Evolutionary conservation across 2,329 filamentous ascomycete species (phyloP), one percentile per base, ranked within the genome.

Genomic region (Nemania serpens): DNA sequence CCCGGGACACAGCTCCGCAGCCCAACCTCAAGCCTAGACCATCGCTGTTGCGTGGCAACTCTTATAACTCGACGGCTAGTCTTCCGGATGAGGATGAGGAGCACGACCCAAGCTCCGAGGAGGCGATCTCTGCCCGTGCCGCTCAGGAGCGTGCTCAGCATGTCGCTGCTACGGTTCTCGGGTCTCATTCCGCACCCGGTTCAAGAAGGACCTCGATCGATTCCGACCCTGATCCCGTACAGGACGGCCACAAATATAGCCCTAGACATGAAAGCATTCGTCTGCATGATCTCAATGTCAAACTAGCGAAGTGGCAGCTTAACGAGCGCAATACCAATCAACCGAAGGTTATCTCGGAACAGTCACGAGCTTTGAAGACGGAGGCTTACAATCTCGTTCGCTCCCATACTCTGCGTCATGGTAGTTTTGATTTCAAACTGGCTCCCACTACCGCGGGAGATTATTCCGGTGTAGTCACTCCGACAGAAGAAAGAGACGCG

Each of bases 381-480:
- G 78, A 79, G 55, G 79, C 78, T 0, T 78, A 75, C 59, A 73
- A 78, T 34, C 74, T 81, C 13, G 78, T 81, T 18, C 74, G 75
- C 59, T 71, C 78, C n/a, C 78, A 81, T 64, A 77, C 77, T 2
- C 64, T 67, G 47, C 66, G 64, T 34, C 50, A 66, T 3, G 68
- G 69, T 36, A 66, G 70, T 43, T 62, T 49, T 45, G 46, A 51
- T 57, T 62, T 63, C 58, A 37, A 57, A 12, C 15, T 65, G 56
- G 18, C 53, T 11, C 55, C 59, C 12, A 65, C 57, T 11, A 58
- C 59, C 33, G 12, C 63, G 17, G 68, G 53, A 15, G 22, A 11
- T 20, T 54, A 47, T 43, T 71, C 70, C 15, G 68, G 65, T 15
- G 62, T 63, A 20, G 61, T 64, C 6, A 70, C 70, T 2, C 70